These are phyloP conservation scores for Fragaria nilgerrensis DNA, from an alignment of 306 rosid genomes.

Conservation along the genomic window DNA sequence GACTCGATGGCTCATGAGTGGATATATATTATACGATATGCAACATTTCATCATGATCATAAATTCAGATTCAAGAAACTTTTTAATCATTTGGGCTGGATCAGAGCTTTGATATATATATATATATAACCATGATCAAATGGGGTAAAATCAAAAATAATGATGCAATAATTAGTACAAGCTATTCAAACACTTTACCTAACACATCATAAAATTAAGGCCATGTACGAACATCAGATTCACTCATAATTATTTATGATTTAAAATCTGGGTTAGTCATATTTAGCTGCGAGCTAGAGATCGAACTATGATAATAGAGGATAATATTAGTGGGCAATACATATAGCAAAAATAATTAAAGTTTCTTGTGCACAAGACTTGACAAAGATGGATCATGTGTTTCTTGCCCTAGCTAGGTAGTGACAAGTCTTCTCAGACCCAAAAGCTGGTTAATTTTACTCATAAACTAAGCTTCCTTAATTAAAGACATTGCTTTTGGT, in stretches of 20 bases:
- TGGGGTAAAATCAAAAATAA: not conserved
- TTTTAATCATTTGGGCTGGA: too few relatives aligned
- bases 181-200: not conserved
- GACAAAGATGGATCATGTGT: constrained; percentile 1
- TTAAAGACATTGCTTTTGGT: not conserved
- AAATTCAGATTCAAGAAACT: too few relatives aligned
- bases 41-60: too few relatives aligned
- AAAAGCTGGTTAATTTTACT: not conserved
- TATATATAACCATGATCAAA: too few relatives aligned
- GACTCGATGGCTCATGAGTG: too few relatives aligned
- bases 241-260: not conserved
- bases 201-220: not conserved
- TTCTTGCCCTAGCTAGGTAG: constrained; percentile 1
- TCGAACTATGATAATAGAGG: not conserved
- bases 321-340: not conserved
- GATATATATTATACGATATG: too few relatives aligned
- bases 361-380: not conserved
- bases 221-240: not conserved
- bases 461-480: not conserved
- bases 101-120: too few relatives aligned
- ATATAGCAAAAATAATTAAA: not conserved
- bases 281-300: constrained; percentile 4
- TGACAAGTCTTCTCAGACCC: not conserved
- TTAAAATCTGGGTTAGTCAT: not conserved
- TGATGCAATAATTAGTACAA: not conserved